phyloP scores from a whole-genome alignment of 148 eudicot species.

The Gaultheria prostrata region DNA sequence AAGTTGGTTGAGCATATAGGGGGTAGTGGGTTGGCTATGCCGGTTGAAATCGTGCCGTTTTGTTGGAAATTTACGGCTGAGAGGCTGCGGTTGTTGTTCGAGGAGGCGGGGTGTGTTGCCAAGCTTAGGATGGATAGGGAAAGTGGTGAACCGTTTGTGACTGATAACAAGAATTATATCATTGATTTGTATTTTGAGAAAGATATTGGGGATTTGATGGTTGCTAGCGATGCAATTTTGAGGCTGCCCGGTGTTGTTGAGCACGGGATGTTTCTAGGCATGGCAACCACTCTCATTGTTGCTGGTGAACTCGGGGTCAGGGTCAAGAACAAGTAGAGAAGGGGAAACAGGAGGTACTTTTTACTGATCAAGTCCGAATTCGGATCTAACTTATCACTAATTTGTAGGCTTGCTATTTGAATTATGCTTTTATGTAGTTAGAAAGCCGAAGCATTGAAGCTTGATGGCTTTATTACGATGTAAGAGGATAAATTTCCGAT shows the following conservation, averaged over 20 bases:
- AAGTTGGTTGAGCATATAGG: slow-evolving; percentile 72
- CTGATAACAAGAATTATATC: slow-evolving; percentile 78
- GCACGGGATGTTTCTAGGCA: slow-evolving; percentile 84
- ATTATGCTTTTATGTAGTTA: neutral
- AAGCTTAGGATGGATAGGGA: slow-evolving; percentile 49
- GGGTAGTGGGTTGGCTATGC: slow-evolving; percentile 83
- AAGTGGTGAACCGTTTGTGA: slow-evolving; percentile 50
- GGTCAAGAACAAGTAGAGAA: slow-evolving; percentile 42
- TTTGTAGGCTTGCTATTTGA: slow-evolving; percentile 9
- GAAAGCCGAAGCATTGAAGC: slow-evolving; percentile 14
- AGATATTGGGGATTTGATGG: slow-evolving; percentile 72
- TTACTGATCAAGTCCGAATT: neutral
- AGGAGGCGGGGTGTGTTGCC: slow-evolving; percentile 57
- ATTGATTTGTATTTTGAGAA: slow-evolving; percentile 73
- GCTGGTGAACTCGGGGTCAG: slow-evolving; percentile 71
- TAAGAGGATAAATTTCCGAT: slow-evolving; percentile 7
- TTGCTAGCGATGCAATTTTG: slow-evolving; percentile 67
- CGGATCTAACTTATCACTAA: neutral
- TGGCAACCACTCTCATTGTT: slow-evolving; percentile 78
- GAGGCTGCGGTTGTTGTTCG: slow-evolving; percentile 51
- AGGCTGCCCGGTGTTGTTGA: slow-evolving; percentile 78
- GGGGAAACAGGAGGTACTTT: slow-evolving; percentile 13
- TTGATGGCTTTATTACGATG: slow-evolving; percentile 8
- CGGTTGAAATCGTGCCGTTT: slow-evolving; percentile 81
- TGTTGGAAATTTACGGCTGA: slow-evolving; percentile 70